Evolutionary conservation across 805 yeast species (phyloP).

Genomic region (Clavispora santaluciae): DNA sequence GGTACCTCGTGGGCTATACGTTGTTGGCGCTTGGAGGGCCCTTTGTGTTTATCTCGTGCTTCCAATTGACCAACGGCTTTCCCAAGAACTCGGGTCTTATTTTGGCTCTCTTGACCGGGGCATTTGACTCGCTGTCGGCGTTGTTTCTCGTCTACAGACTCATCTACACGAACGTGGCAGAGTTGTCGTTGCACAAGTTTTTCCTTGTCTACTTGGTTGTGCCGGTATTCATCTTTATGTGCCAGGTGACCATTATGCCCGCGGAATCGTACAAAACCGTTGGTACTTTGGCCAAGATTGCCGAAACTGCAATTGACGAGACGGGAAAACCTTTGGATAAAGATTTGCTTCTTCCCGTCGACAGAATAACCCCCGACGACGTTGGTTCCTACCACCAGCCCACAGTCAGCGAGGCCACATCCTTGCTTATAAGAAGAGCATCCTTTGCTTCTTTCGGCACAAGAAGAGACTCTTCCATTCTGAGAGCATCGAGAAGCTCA

Average conservation of each 20-base stretch:
- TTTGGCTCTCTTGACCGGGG: constrained; percentile 83
- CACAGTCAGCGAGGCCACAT: constrained; percentile 37
- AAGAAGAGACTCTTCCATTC: constrained; percentile 31
- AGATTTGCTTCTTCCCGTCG: constrained; percentile 37
- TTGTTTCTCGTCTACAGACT: constrained; percentile 72
- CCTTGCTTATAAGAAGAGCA: constrained; percentile 33
- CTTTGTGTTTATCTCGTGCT: constrained; percentile 82
- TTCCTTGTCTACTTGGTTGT: constrained; percentile 66
- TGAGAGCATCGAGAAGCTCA: constrained; percentile 36
- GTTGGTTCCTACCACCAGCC: constrained; percentile 24
- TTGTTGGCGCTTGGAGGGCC: constrained; percentile 89
- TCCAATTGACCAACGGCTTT: constrained; percentile 84
- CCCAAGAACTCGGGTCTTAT: constrained; percentile 79
- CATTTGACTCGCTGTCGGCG: constrained; percentile 91
- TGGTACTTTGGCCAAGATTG: constrained; percentile 61
- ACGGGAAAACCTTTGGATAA: constrained; percentile 54
- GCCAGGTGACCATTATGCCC: constrained; percentile 82
- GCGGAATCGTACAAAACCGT: constrained; percentile 65
- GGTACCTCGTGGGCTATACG: constrained; percentile 70
- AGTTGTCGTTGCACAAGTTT: constrained; percentile 49
- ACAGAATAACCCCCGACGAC: constrained; percentile 24
- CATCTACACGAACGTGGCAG: constrained; percentile 43
- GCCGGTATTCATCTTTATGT: constrained; percentile 69
- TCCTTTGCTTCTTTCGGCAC: constrained; percentile 15
- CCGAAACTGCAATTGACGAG: constrained; percentile 71